Evolutionary conservation across 148 eudicot species (phyloP).

Genomic region (Spergularia marina): DNA sequence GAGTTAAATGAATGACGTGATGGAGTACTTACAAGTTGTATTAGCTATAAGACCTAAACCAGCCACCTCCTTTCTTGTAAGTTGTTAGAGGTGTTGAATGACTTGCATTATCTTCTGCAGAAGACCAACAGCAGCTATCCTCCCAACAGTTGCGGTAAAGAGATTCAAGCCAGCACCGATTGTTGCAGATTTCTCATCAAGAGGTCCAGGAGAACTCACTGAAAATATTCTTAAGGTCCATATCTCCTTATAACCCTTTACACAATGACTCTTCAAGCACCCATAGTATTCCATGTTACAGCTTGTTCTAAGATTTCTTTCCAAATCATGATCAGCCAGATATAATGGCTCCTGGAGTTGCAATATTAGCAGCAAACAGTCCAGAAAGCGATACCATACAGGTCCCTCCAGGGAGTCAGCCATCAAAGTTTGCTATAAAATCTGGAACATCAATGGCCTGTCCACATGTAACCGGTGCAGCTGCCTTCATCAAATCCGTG

Average conservation of each 20-base stretch:
- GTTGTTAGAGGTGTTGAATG: not conserved
- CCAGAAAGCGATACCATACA: slow-evolving; percentile 36
- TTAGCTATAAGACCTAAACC: too few relatives aligned
- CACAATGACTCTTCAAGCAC: not conserved
- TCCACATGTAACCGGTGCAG: slow-evolving; percentile 68
- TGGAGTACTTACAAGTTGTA: too few relatives aligned
- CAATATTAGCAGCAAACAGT: slow-evolving; percentile 55
- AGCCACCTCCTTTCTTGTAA: too few relatives aligned
- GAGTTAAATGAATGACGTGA: too few relatives aligned
- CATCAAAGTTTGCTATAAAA: slow-evolving; percentile 38
- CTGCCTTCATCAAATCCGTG: slow-evolving; percentile 53
- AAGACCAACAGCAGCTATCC: slow-evolving; percentile 54
- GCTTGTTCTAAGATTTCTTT: slow-evolving; percentile 4
- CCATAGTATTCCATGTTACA: not conserved
- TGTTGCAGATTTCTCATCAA: slow-evolving; percentile 67
- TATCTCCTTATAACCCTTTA: not conserved
- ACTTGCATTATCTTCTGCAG: slow-evolving; percentile 21
- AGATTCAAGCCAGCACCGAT: slow-evolving; percentile 57
- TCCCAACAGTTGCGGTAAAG: slow-evolving; percentile 35
- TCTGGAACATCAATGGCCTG: slow-evolving; percentile 91
- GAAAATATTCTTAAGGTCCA: slow-evolving; percentile 71
- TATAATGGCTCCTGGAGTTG: slow-evolving; percentile 72
- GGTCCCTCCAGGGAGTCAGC: slow-evolving; percentile 28
- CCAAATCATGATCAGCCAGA: slow-evolving; percentile 46
- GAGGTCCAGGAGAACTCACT: slow-evolving; percentile 62